These are phyloP conservation scores for Kwoniella shivajii DNA, from an alignment of 1,284 basidiomycete genomes.

Conservation along the genomic window DNA sequence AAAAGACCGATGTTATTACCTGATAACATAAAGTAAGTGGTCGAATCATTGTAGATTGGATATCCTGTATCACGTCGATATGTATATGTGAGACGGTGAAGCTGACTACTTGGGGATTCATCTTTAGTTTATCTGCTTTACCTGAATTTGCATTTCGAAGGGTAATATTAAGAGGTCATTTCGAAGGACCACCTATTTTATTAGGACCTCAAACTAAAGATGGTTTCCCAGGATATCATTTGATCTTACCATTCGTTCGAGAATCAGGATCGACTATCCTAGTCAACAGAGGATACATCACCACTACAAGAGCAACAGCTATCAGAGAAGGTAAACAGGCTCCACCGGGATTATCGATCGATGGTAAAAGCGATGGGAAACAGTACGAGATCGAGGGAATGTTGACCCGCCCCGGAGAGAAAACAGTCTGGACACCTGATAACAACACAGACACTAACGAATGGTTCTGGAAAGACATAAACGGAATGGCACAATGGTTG, in stretches of 20 bases:
- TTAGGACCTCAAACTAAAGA: slow-evolving; percentile 85
- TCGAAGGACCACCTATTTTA: slow-evolving; percentile 77
- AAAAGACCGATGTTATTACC: slow-evolving; percentile 79
- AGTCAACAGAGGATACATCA: slow-evolving; percentile 90
- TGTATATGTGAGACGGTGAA: too few relatives aligned
- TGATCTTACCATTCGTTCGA: slow-evolving; percentile 81
- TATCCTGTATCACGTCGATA: too few relatives aligned
- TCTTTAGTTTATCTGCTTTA: slow-evolving; percentile 59
- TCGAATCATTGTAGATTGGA: slow-evolving; percentile 2
- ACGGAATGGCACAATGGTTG: slow-evolving; percentile 71
- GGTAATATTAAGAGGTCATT: slow-evolving; percentile 74
- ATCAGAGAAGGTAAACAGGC: slow-evolving; percentile 58
- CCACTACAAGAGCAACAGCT: slow-evolving; percentile 47
- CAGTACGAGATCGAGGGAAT: slow-evolving; percentile 58
- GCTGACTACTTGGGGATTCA: background rate
- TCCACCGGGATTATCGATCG: slow-evolving; percentile 29
- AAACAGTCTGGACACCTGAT: slow-evolving; percentile 73
- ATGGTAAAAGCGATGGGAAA: slow-evolving; percentile 23
- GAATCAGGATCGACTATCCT: slow-evolving; percentile 59
- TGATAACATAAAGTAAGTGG: slow-evolving; percentile 78
- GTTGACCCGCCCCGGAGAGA: slow-evolving; percentile 63
- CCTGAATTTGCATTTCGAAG: slow-evolving; percentile 86
- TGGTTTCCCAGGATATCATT: slow-evolving; percentile 76
- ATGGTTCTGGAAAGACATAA: slow-evolving; percentile 92
- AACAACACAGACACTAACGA: slow-evolving; percentile 77